Evolutionary conservation across 768 basidiomycete species (phyloP), one percentile per base, ranked within the genome.

Genomic region (Russula abietina): DNA sequence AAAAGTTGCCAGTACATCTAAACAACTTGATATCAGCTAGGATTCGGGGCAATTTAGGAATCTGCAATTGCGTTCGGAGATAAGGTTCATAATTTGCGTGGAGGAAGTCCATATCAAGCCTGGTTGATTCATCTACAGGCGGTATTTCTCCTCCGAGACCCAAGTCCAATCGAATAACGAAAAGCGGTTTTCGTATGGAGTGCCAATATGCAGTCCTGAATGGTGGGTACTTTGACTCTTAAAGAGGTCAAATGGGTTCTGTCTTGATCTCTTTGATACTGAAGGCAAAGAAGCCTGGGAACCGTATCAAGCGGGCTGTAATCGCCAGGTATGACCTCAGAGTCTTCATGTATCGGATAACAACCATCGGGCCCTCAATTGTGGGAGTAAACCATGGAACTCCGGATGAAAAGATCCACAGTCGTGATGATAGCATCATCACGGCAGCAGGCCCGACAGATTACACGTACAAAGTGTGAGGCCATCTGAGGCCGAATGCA

Each of bases 341-440:
- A 38, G 2, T 11, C 19, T 10, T 30, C 19, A 59, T 30, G 50
- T 17, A 43, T 59, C 48, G 8, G 38, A 41, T 7, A 24, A 11
- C 36, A 26, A 38, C 26, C 50, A 52, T 51, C 39, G 32, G 9
- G 30, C n/a, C 39, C 41, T 41, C 9, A 30, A 11, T 39, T 3
- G 38, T 39, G 38, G 38, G n/a, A 12, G 32, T 33, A 19, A n/a
- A 12, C 28, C 9, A 1, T 12, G 24, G 45, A 38, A 39, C 8
- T 28, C n/a, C 22, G 17, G 36, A 30, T 12, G 7, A 39, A 28
- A 28, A n/a, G 39, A 14, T 39, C 22, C 12, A 11, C 50, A 9
- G 17, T 36, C 9, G 17, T 24, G 52, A 39, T 55, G 33, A 55
- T 46, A 55, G 36, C 53, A 60, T 39, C 36, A 55, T 60, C 38